Base-by-base conservation (phyloP, 2,329 filamentous ascomycete species). In the Cladophialophora chaetospira region DNA sequence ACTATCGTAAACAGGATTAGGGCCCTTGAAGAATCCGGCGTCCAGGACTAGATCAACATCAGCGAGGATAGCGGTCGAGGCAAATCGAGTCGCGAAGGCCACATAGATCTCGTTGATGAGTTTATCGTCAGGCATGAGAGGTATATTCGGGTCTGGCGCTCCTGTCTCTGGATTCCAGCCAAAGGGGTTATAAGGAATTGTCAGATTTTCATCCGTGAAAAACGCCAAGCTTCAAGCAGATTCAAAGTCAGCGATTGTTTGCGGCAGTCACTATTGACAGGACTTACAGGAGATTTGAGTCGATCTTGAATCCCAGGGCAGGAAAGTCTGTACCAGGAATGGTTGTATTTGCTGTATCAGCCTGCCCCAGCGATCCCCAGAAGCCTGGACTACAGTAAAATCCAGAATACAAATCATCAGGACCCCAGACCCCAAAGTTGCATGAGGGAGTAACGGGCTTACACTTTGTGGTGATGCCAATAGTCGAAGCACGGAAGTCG, bases 401-500 rank as follows among this genome's bases (percentile, higher is more conserved):
- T 3, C 36, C 42, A 13, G 50, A 54, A 33, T 47, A 58, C 28
- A 33, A 2, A 48, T 48, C 50, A 11, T 25, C 26, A 1, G 49
- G 28, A 3, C 55, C 55, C 48, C 49, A 58, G 26, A 29, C 19
- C 2, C 11, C 21, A 13, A 58, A 42, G 15, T 58, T 53, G 26
- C 55, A 58, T 17, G n/a, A 33, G 25, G 43, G 33, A 33, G 38
- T 58, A 35, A 58, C 49, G 4, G 55, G 49, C 35, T 53, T 54
- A 26, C 55, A 58, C 17, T 42, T 9, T n/a, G 55, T 49, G 5
- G 42, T 21, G 21, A 58, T n/a, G n/a, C 55, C 55, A 8, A 58
- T 58, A 11, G 55, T 58, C 10, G 55, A 58, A 19, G 55, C 43
- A 11, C 50, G 48, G 33, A 36, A 58, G 35, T 58, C 55, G 17